Evolutionary conservation across 2,329 filamentous ascomycete genomes (phyloP).

Genomic region (Xylaria sp.): DNA sequence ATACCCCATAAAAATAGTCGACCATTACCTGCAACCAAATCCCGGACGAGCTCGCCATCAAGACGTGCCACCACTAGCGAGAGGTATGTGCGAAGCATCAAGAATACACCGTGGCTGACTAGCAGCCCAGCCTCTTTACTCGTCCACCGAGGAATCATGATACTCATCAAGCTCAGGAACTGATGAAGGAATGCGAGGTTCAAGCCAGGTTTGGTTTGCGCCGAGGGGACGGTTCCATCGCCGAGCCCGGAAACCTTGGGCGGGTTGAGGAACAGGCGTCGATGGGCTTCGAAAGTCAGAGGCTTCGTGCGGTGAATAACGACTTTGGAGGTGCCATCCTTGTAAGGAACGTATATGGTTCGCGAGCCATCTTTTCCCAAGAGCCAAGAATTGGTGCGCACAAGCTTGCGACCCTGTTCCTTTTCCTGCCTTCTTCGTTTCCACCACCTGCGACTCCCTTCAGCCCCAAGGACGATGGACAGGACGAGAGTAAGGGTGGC

Average conservation of each 20-base stretch:
- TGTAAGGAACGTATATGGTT: conserved; percentile 94
- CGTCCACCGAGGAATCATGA: conserved; percentile 94
- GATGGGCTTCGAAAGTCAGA: conserved; percentile 94
- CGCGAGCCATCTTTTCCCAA: conserved; percentile 93
- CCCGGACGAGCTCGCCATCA: conserved; percentile 94
- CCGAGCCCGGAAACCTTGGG: conserved; percentile 79
- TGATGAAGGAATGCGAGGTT: conserved; percentile 97
- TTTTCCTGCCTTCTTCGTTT: conserved; percentile 74
- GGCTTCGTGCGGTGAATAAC: conserved; percentile 88
- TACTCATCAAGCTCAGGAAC: conserved; percentile 93
- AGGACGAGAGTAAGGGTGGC: conserved; percentile 77
- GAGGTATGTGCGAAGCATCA: conserved; percentile 91
- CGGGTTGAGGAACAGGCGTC: conserved; percentile 89
- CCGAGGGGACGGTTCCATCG: conserved; percentile 78
- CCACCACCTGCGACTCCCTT: conserved; percentile 81
- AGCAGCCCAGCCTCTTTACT: conserved; percentile 95
- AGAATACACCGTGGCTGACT: conserved; percentile 84
- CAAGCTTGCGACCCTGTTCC: conserved; percentile 79
- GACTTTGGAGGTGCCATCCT: conserved; percentile 85
- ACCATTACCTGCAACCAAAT: conserved; percentile 93
- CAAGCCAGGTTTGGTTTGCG: conserved; percentile 89
- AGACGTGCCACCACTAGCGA: conserved; percentile 90
- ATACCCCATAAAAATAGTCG: conserved; percentile 88
- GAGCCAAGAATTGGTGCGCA: conserved; percentile 90
- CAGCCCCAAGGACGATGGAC: conserved; percentile 78